Conservation (phyloP, 2,329 filamentous ascomycete genomes). For the Paecilomyces formosus region DNA sequence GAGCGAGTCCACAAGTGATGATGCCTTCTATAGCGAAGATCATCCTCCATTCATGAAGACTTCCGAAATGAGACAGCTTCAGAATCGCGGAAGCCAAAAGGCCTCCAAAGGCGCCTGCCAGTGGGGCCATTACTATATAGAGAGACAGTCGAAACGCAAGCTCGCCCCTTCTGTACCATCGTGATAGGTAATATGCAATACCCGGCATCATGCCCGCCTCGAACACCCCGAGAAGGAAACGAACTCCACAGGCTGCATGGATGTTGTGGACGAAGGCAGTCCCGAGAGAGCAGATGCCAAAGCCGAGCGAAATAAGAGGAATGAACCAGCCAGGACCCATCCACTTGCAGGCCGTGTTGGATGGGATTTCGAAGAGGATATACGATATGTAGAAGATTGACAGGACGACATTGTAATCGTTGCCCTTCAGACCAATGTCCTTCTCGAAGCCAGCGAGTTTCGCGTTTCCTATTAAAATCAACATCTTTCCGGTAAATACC, state of each 20-base stretch:
- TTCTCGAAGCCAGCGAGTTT: slow-evolving; percentile 57
- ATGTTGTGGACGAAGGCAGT: slow-evolving; percentile 58
- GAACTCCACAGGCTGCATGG: slow-evolving; percentile 49
- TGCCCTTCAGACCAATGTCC: slow-evolving; percentile 52
- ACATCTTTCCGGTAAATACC: background rate
- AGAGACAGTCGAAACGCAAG: slow-evolving; percentile 59
- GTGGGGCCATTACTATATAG: slow-evolving; percentile 63
- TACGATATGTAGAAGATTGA: slow-evolving; percentile 67
- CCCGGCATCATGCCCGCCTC: slow-evolving; percentile 69
- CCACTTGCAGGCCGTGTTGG: slow-evolving; percentile 62
- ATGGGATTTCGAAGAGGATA: slow-evolving; percentile 64
- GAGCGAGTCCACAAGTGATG: slow-evolving; percentile 50
- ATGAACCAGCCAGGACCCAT: slow-evolving; percentile 67
- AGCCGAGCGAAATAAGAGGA: slow-evolving; percentile 53
- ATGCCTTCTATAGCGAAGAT: slow-evolving; percentile 67
- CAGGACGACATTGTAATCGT: slow-evolving; percentile 63
- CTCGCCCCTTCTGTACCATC: slow-evolving; percentile 66
- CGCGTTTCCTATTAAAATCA: slow-evolving; percentile 51
- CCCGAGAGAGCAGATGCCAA: slow-evolving; percentile 56
- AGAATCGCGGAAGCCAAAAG: slow-evolving; percentile 59
- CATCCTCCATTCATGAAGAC: slow-evolving; percentile 57
- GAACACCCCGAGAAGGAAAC: slow-evolving; percentile 61
- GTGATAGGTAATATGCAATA: slow-evolving; percentile 64
- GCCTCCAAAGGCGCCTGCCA: slow-evolving; percentile 65
- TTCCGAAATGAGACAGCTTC: slow-evolving; percentile 51